These are phyloP conservation scores for Xylariomycetidae sp. DNA, from an alignment of 2,329 filamentous ascomycete species.

Conservation along the genomic window DNA sequence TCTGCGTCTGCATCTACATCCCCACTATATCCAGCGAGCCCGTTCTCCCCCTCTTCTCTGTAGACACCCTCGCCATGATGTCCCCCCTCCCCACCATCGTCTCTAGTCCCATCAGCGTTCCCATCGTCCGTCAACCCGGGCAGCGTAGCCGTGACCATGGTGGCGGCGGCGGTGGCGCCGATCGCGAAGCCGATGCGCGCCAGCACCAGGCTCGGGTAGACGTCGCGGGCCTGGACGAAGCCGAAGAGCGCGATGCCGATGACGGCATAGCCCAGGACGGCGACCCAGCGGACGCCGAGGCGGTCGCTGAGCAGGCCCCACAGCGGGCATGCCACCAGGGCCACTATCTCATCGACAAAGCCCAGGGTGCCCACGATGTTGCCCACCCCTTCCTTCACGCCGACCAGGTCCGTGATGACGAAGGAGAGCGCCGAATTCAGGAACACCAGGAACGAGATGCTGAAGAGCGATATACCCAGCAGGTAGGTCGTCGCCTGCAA, in stretches of 20 bases:
- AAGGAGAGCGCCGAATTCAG: constrained; percentile 81
- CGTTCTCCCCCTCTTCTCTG: constrained; percentile 10
- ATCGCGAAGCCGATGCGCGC: constrained; percentile 84
- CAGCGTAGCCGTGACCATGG: constrained; percentile 95
- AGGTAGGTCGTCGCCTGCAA: constrained; percentile 70
- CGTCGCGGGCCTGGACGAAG: constrained; percentile 79
- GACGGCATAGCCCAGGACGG: constrained; percentile 74
- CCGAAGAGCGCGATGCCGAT: constrained; percentile 72
- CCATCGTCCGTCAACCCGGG: constrained; percentile 62
- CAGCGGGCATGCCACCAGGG: constrained; percentile 71
- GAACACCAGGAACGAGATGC: constrained; percentile 86
- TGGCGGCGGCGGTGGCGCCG: constrained; percentile 84
- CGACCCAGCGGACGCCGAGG: constrained; percentile 67
- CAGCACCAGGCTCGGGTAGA: constrained; percentile 84
- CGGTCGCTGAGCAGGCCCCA: constrained; percentile 79
- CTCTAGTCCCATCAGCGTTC: constrained; percentile 8
- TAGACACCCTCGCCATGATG: constrained; percentile 18
- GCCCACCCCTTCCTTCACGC: constrained; percentile 67
- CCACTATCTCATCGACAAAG: constrained; percentile 79
- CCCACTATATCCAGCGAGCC: constrained; percentile 5
- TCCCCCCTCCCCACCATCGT: constrained; percentile 22
- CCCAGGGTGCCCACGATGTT: constrained; percentile 80
- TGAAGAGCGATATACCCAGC: constrained; percentile 77
- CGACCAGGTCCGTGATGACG: constrained; percentile 78
- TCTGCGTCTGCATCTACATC: constrained; percentile 16